These are phyloP conservation scores for Chaetoceros muelleri DNA, from an alignment of 108 stramenopile genomes.

Conservation along the genomic window DNA sequence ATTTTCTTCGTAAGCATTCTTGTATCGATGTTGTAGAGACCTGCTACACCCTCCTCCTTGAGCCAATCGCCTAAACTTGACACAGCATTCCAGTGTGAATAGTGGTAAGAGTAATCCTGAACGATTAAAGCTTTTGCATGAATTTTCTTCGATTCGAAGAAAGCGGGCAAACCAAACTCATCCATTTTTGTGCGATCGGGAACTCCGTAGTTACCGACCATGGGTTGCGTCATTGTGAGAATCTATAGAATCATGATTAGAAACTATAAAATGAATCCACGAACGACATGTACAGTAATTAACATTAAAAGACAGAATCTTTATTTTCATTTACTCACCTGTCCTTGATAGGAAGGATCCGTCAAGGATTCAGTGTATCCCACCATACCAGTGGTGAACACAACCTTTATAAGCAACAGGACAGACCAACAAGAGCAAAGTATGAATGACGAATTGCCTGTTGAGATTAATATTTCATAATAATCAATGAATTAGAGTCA, in stretches of 20 bases:
- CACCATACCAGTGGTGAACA: constrained; percentile 99
- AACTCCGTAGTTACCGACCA: constrained; percentile 99
- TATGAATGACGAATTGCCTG: too few species aligned
- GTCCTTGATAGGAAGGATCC: constrained; percentile 96
- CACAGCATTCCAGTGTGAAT: constrained; percentile 95
- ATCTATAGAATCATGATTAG: constrained; percentile 32
- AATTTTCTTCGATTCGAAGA: constrained; percentile 91
- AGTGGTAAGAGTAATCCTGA: constrained; percentile 87
- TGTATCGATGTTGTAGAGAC: constrained; percentile 90
- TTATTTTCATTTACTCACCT: constrained; percentile 38
- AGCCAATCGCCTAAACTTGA: constrained; percentile 93
- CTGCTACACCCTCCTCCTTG: constrained; percentile 90
- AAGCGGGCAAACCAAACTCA: constrained; percentile 78
- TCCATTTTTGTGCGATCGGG: constrained; percentile 76
- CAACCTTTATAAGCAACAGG: constrained; percentile 59
- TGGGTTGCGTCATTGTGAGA: constrained; percentile 87
- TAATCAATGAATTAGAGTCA: neutral
- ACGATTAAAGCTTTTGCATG: constrained; percentile 89
- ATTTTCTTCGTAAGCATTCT: constrained; percentile 96
- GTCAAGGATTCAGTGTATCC: constrained; percentile 98
- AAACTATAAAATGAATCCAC: constrained; percentile 1
- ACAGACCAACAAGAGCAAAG: too few species aligned
- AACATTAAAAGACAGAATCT: neutral
- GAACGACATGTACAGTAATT: neutral
- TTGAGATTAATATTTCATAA: too few species aligned